Evolutionary conservation across 192 early-diverging fungal genomes (phyloP).

Genomic region (Podila minutissima): DNA sequence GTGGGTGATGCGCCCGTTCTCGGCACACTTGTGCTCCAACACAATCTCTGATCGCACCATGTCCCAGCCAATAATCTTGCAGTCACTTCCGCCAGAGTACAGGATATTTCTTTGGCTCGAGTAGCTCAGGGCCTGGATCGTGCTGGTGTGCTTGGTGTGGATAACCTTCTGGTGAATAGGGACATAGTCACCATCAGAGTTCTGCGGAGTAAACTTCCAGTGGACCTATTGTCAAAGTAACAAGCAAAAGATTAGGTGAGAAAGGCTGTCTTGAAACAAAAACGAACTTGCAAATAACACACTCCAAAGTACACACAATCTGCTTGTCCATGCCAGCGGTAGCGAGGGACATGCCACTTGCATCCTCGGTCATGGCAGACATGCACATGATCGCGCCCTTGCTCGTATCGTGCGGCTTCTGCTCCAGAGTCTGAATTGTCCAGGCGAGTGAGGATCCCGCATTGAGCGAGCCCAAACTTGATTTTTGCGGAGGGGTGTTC

Average conservation of each 20-base stretch:
- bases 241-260: neutral
- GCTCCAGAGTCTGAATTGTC: slow-evolving; percentile 16
- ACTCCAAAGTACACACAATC: slow-evolving; percentile 18
- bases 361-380: slow-evolving; percentile 7
- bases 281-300: neutral
- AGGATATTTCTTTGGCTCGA: slow-evolving; percentile 1
- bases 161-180: slow-evolving; percentile 12
- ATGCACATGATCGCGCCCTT: slow-evolving; percentile 38
- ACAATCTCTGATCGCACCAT: slow-evolving; percentile 33
- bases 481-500: neutral
- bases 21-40: slow-evolving; percentile 21
- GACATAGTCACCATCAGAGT: slow-evolving; percentile 10
- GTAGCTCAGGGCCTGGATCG: slow-evolving; percentile 36
- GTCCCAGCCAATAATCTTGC: slow-evolving; percentile 33
- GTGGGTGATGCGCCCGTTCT: slow-evolving; percentile 25
- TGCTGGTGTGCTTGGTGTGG: slow-evolving; percentile 34
- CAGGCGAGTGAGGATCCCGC: slow-evolving; percentile 4
- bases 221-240: slow-evolving; percentile 13
- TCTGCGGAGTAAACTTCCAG: slow-evolving; percentile 24
- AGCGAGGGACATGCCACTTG: slow-evolving; percentile 14
- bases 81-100: slow-evolving; percentile 36
- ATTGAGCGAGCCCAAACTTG: neutral
- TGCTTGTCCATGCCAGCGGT: slow-evolving; percentile 38
- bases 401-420: slow-evolving; percentile 26
- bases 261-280: neutral